phyloP scores from a whole-genome alignment of 306 rosid genomes.

The Albizia julibrissin region DNA sequence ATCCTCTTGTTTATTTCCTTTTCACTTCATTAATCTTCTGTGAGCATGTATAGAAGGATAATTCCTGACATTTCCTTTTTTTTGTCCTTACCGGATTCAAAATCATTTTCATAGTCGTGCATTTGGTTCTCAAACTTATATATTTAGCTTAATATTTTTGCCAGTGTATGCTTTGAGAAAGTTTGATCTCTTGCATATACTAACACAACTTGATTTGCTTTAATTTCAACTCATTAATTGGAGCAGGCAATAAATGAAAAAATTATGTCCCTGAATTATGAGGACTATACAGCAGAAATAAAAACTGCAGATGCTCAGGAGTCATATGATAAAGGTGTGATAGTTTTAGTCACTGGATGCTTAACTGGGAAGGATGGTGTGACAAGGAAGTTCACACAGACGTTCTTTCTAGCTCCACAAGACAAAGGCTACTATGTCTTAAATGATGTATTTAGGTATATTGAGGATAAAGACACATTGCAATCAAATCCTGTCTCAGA shows the following conservation, averaged over 20 bases:
- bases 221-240: conserved; percentile 29
- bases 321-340: conserved; percentile 83
- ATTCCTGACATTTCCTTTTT: neutral
- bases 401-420: conserved; percentile 97
- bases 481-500: conserved; percentile 47
- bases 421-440: conserved; percentile 90
- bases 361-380: conserved; percentile 88
- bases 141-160: neutral
- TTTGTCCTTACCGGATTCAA: neutral
- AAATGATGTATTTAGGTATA: conserved; percentile 89
- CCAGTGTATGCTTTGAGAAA: conserved; percentile 24
- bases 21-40: conserved; percentile 1
- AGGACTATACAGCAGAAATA: conserved; percentile 87
- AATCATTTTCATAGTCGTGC: neutral
- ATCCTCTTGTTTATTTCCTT: conserved; percentile 1
- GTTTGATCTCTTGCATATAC: conserved; percentile 14
- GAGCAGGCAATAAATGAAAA: conserved; percentile 87
- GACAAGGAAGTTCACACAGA: conserved; percentile 81
- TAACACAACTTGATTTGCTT: conserved; percentile 10
- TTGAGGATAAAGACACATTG: conserved; percentile 62
- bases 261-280: conserved; percentile 79
- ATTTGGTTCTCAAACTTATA: conserved; percentile 1
- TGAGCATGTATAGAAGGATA: conserved; percentile 17
- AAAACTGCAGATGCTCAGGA: conserved; percentile 97
- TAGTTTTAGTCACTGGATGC: conserved; percentile 94